Conservation (phyloP, 164 flowering plant genomes). For the Kalanchoe fedtschenkoi region DNA sequence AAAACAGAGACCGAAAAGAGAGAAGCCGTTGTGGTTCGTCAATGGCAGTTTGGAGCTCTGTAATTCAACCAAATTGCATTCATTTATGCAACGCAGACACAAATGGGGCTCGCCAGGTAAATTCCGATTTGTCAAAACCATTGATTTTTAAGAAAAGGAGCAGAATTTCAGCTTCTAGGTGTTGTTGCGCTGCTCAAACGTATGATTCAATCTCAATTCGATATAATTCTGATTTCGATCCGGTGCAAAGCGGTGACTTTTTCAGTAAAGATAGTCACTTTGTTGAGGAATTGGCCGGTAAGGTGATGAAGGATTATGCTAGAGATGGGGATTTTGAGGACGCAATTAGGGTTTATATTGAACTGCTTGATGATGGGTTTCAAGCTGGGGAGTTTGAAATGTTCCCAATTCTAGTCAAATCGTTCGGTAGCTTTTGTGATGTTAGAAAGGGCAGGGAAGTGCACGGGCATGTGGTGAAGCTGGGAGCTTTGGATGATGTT, state of each 20-base stretch:
- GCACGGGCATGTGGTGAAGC: constrained; percentile 33
- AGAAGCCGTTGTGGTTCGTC: too few species aligned
- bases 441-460: constrained; percentile 23
- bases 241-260: too few species aligned
- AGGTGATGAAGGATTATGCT: constrained; percentile 16
- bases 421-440: constrained; percentile 39
- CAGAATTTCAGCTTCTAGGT: not conserved
- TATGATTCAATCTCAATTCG: not conserved
- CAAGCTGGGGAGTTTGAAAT: constrained; percentile 17
- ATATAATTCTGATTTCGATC: not conserved
- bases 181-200: not conserved
- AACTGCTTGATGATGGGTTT: constrained; percentile 20
- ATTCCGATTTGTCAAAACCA: not conserved
- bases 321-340: constrained; percentile 21
- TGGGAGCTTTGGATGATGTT: constrained; percentile 20
- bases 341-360: constrained; percentile 22
- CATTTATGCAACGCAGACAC: too few species aligned
- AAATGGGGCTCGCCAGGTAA: not conserved
- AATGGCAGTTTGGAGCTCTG: too few species aligned
- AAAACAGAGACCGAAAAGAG: too few species aligned
- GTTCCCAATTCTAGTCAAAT: constrained; percentile 51
- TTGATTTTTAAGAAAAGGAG: not conserved
- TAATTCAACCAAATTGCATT: too few species aligned
- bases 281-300: not conserved
- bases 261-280: not conserved